Conservation (phyloP, 2,329 filamentous ascomycete genomes). For the Botrytis fabae region DNA sequence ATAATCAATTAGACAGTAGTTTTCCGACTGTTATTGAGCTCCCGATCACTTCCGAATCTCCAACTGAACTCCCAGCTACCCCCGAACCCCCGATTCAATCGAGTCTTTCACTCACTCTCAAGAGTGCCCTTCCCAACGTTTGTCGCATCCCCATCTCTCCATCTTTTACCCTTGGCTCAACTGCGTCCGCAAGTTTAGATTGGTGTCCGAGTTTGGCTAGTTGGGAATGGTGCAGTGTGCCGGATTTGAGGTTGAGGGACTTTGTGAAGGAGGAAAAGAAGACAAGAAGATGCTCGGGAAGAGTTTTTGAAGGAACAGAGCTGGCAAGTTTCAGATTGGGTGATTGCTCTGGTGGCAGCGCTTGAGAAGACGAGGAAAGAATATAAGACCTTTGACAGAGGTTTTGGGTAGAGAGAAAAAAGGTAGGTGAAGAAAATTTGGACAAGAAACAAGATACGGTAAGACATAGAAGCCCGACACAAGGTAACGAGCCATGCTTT, state of each 20-base stretch:
- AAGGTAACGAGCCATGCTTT: not conserved
- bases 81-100: not conserved
- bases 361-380: not conserved
- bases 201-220: not conserved
- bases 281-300: not conserved
- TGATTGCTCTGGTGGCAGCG: not conserved
- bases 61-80: too few species aligned
- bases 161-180: not conserved
- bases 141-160: not conserved
- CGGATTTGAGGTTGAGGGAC: slow-evolving; percentile 7
- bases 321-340: not conserved
- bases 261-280: not conserved
- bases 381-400: not conserved
- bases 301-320: not conserved
- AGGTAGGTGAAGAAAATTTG: not conserved
- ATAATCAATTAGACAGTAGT: too few species aligned
- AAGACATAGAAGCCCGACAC: not conserved
- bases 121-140: not conserved
- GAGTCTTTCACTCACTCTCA: not conserved
- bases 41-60: not conserved
- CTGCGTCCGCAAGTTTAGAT: not conserved
- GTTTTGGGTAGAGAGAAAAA: not conserved
- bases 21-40: not conserved
- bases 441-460: not conserved
- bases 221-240: slow-evolving; percentile 17